Conservation (phyloP, 768 basidiomycete genomes). For the Pulveroboletus sp. region DNA sequence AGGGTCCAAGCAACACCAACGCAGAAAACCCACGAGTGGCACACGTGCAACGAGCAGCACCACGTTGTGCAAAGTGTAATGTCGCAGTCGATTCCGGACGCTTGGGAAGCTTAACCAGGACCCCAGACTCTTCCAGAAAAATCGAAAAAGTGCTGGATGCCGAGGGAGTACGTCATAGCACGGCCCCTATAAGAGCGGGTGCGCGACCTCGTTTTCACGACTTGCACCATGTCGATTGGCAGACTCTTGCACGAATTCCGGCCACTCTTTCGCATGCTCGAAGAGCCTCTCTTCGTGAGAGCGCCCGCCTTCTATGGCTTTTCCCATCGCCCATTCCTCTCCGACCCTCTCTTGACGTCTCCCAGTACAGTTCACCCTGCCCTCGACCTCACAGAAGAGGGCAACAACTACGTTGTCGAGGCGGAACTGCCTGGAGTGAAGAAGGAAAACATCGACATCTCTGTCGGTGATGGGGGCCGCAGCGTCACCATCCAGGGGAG, state of each 20-base stretch:
- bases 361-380: constrained; percentile 45
- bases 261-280: constrained; percentile 73
- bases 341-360: constrained; percentile 48
- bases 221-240: constrained; percentile 55
- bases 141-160: constrained; percentile 9
- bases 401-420: constrained; percentile 63
- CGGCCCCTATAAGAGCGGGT: constrained; percentile 9
- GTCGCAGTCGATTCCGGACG: no score
- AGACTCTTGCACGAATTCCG: constrained; percentile 70
- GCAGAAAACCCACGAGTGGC: no score
- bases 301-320: constrained; percentile 22
- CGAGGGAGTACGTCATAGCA: constrained; percentile 12
- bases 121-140: constrained; percentile 22
- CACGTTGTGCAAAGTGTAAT: no score
- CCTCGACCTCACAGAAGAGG: constrained; percentile 67
- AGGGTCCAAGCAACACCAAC: no score
- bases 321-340: constrained; percentile 39
- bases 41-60: no score
- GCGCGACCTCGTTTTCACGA: not conserved
- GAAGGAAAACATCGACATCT: constrained; percentile 72
- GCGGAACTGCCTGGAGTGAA: constrained; percentile 78
- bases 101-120: no score
- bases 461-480: constrained; percentile 66
- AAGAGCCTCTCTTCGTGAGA: constrained; percentile 57
- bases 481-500: constrained; percentile 74